A percentile compares a stretch with the other conserved stretches of the same genome.
phyloP scores from a whole-genome alignment of 768 basidiomycete species.

The Boletus tomentosulus region DNA sequence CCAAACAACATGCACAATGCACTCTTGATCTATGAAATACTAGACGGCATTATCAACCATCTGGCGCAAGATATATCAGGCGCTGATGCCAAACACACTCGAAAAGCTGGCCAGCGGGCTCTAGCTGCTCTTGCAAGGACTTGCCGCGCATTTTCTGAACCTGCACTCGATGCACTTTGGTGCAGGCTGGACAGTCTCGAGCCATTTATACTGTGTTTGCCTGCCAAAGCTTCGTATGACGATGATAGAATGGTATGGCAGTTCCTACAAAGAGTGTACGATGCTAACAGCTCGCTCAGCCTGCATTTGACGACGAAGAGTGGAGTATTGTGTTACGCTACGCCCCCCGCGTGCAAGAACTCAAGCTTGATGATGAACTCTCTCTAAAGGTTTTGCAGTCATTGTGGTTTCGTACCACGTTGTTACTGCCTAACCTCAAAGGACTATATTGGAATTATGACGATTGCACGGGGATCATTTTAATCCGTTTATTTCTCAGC shows the following conservation, averaged over 20 bases:
- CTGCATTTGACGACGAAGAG: background rate
- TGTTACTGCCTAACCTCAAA: background rate
- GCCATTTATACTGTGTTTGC: conserved; percentile 8
- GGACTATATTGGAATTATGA: background rate
- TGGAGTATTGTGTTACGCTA: background rate
- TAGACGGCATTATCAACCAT: background rate
- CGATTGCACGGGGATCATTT: background rate
- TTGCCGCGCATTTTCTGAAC: background rate
- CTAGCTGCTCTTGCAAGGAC: background rate
- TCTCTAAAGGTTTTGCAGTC: background rate
- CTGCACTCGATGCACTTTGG: conserved; percentile 14
- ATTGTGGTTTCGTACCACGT: background rate
- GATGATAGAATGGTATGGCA: background rate
- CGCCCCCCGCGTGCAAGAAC: background rate
- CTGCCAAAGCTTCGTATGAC: background rate
- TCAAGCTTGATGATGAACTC: background rate
- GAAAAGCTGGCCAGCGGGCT: background rate
- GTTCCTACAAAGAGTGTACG: background rate
- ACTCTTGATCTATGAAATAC: background rate
- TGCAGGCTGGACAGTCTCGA: conserved; percentile 4
- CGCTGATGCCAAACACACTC: background rate
- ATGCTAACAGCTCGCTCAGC: background rate
- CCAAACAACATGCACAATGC: background rate
- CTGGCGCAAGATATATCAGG: background rate
- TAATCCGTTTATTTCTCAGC: background rate